phyloP scores from a whole-genome alignment of 2,329 filamentous ascomycete genomes.

The Thermothelomyces thermophilus region DNA sequence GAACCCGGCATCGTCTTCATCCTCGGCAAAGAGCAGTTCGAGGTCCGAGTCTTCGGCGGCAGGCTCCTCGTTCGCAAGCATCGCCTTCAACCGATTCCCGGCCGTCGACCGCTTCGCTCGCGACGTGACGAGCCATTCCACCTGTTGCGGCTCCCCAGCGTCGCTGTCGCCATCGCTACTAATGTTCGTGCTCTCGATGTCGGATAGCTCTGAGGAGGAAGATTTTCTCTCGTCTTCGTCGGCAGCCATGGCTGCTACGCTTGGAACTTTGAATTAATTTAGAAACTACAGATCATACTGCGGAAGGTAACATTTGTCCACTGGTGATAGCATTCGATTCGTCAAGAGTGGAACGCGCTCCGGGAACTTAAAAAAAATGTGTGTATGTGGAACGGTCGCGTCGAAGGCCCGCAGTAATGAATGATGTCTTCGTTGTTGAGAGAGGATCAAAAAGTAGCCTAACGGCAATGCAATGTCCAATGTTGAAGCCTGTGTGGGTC shows the following conservation, averaged over 20 bases:
- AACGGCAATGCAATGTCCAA: no score
- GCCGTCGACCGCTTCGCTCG: constrained; percentile 73
- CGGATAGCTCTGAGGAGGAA: constrained; percentile 31
- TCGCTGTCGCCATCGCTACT: constrained; percentile 30
- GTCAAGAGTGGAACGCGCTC: constrained; percentile 4
- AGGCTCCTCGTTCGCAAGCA: constrained; percentile 68
- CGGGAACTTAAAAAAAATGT: not conserved
- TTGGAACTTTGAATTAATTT: not conserved
- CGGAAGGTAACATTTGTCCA: not conserved
- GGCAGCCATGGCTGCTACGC: constrained; percentile 20
- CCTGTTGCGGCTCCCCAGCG: constrained; percentile 25
- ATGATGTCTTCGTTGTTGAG: no score
- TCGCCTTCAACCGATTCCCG: constrained; percentile 73
- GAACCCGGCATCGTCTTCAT: constrained; percentile 63
- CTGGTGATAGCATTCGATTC: not conserved
- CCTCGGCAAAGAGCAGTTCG: constrained; percentile 70
- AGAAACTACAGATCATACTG: no score
- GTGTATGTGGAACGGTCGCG: no score
- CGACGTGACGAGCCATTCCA: constrained; percentile 67
- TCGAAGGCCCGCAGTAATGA: no score
- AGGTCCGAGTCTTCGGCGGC: constrained; percentile 51
- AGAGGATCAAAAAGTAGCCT: no score
- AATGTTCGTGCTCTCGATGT: constrained; percentile 32
- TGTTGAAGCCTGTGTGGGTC: not conserved
- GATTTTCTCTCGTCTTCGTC: constrained; percentile 20